phyloP scores from a whole-genome alignment of 1,284 basidiomycete species.

The Cutaneotrichosporon arboriforme region DNA sequence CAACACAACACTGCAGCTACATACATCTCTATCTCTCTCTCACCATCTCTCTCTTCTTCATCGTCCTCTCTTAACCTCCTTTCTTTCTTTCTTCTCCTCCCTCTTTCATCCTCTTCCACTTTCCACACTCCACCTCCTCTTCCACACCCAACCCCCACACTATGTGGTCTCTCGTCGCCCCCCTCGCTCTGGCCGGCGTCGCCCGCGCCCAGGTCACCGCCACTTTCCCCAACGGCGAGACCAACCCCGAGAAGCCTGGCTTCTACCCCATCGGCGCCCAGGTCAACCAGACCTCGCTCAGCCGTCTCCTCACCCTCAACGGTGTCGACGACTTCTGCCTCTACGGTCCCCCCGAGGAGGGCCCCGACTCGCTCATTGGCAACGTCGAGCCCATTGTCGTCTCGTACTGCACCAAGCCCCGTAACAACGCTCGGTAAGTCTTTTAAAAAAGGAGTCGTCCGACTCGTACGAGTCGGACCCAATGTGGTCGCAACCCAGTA shows the following conservation, averaged over 20 bases:
- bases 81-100: background rate
- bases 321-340: slow-evolving; percentile 48
- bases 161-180: slow-evolving; percentile 11
- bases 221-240: slow-evolving; percentile 40
- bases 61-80: background rate
- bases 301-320: slow-evolving; percentile 44
- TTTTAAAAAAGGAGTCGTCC: no score
- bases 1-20: no score
- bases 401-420: slow-evolving; percentile 41
- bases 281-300: slow-evolving; percentile 45
- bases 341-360: slow-evolving; percentile 37
- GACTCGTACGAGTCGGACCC: no score
- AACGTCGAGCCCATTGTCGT: slow-evolving; percentile 44
- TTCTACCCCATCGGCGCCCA: slow-evolving; percentile 37
- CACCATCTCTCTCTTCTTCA: background rate
- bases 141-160: background rate
- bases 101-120: background rate
- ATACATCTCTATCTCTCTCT: background rate
- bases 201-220: slow-evolving; percentile 31
- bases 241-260: slow-evolving; percentile 42
- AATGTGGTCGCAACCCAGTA: no score
- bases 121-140: background rate
- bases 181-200: slow-evolving; percentile 12
- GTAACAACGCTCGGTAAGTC: slow-evolving; percentile 35
- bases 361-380: slow-evolving; percentile 40